Evolutionary conservation across 108 stramenopile genomes (phyloP), one percentile per base, ranked within the genome.

Genomic region (Mediolabrus comicus): DNA sequence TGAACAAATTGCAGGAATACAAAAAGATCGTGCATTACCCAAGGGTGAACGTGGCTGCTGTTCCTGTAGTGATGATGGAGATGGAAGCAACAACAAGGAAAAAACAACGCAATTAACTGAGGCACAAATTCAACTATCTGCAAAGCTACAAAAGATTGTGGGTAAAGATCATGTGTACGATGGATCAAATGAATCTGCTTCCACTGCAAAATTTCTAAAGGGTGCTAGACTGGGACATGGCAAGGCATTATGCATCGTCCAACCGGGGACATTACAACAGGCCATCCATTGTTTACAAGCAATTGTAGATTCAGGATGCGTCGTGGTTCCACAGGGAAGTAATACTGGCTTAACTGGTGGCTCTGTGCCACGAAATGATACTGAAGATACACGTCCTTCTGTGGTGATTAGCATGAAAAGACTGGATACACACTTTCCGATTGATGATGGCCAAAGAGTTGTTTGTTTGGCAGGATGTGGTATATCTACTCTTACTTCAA

Each of bases 341-440:
- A 94, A 94, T 57, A 94, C 92, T 10, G 92, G 92, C 2, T 72
- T 94, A 67, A 94, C 92, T 36, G 92, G 92, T 53, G 92, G 89
- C 29, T 91, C 89, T 10, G 87, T 88, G 8, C 92, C 92, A 4
- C 65, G 89, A 31, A 53, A 70, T 11, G 75, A 87, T 53, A 62
- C 55, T 16, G 55, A 35, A 29, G 75, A 74, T 49, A 69, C 55
- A 16, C 86, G 92, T 9, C 89, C 89, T 2, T 74, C 84, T 9
- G 88, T 94, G 32, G 71, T 94, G 19, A 55, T 94, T 4, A 81
- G 77, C 22, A 82, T 89, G 79, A 87, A 84, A 69, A 54, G 83
- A 13, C 75, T 94, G 10, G 85, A 91, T 43, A 73, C 87, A 22
- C 77, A 84, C 30, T 87, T 91, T 64, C 92, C 92, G 4, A 86